Conservation (phyloP, 257 asterid species). For the Fraxinus quadrangulata region DNA sequence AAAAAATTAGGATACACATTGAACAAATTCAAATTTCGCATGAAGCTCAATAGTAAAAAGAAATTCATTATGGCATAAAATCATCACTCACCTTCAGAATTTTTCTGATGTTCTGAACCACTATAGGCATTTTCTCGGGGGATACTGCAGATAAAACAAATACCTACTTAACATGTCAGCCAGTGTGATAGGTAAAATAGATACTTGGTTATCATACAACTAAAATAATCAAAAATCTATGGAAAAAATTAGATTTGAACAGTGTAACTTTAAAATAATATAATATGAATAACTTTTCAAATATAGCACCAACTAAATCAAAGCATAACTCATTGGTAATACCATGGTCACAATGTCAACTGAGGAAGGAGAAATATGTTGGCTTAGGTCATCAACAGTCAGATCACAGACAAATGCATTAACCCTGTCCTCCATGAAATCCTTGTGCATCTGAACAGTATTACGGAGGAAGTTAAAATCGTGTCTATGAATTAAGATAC, state of each 20-base stretch:
- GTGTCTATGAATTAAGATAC: background rate
- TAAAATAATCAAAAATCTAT: background rate
- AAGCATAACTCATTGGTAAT: slow-evolving; percentile 28
- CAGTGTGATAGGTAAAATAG: slow-evolving; percentile 25
- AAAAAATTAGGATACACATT: slow-evolving; percentile 22
- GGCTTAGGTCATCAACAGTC: slow-evolving; percentile 65
- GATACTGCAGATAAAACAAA: slow-evolving; percentile 98
- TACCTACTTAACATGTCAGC: slow-evolving; percentile 79
- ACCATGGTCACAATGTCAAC: slow-evolving; percentile 95
- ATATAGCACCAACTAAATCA: slow-evolving; percentile 21
- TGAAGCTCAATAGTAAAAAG: background rate
- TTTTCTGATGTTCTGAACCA: slow-evolving; percentile 71
- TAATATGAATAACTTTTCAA: background rate
- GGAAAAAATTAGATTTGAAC: slow-evolving; percentile 9
- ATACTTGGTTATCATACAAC: slow-evolving; percentile 16
- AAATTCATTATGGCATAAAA: slow-evolving; percentile 16
- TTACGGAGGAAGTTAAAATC: background rate
- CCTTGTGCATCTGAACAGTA: slow-evolving; percentile 71
- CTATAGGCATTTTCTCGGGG: slow-evolving; percentile 85
- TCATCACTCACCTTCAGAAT: slow-evolving; percentile 71
- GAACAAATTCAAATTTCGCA: slow-evolving; percentile 25
- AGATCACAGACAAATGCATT: slow-evolving; percentile 91
- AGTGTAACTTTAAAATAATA: background rate
- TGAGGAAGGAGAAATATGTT: slow-evolving; percentile 76
- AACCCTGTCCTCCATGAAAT: slow-evolving; percentile 64